Evolutionary conservation across 2,329 filamentous ascomycete species (phyloP), one percentile per base, ranked within the genome.

Genomic region (Paecilomyces dactylethromorphus): DNA sequence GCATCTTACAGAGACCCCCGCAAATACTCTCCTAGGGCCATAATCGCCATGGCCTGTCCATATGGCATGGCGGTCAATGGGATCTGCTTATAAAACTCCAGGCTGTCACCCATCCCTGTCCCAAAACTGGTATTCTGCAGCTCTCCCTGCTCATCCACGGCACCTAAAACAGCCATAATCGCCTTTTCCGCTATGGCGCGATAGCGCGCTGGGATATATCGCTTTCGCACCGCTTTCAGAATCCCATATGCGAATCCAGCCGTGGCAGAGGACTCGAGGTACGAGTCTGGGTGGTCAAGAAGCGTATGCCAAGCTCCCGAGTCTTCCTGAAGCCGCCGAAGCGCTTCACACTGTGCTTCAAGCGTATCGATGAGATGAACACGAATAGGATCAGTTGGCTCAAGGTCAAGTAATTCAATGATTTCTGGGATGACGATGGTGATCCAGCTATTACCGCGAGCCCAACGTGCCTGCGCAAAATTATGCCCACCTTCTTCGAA

Each of bases 361-460:
- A 93, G 78, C 0, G 87, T 88, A 54, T 72, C 68, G 22, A 76
- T 65, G 26, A 78, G 62, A 58, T 78, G 81, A 4, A 77, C 67
- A 11, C 85, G 81, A 26, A 91, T 77, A 0, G 87, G 82, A 64
- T 91, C 88, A 2, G 72, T 74, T 2, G 78, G 71, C 2, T 80
- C 74, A 26, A 91, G 75, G 45, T 87, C 82, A 45, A 92, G 75
- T 55, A 93, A 71, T 69, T 92, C 90, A 58, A 93, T 81, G 64
- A 92, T 89, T 67, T 93, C 90, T 0, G 89, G 89, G 56, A 92
- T 89, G n/a, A 85, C 89, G 60, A 93, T 92, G 0, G 89, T 92
- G 53, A 93, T 70, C 90, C 90, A 93, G 56, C 71, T 75, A 58
- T 78, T 78, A 0, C 82, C 82, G n/a, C 82, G 71, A 12, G 81